Percentiles rank a stretch among this genome's conserved stretches.
Evolutionary conservation across 768 basidiomycete genomes (phyloP).

Genomic region (Roridomyces roridus): DNA sequence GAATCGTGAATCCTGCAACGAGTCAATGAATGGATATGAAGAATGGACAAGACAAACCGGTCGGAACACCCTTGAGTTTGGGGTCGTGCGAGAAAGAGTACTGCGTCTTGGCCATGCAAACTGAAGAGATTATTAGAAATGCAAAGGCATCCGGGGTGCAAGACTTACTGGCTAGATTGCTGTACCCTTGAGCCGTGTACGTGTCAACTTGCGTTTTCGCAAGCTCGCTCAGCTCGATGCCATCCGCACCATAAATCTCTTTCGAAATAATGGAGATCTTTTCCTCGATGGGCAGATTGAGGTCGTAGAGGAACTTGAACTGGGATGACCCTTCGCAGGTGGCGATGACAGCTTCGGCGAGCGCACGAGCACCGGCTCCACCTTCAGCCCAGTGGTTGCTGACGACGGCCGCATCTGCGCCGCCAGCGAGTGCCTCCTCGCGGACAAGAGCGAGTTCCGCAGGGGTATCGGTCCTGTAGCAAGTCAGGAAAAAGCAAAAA

Average conservation of each 20-base stretch:
- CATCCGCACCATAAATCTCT: constrained; percentile 94
- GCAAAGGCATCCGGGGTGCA: background rate
- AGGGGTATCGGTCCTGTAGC: constrained; percentile 78
- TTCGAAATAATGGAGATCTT: constrained; percentile 90
- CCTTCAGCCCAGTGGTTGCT: constrained; percentile 99
- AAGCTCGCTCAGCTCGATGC: constrained; percentile 83
- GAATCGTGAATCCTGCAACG: constrained; percentile 82
- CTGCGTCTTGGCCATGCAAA: constrained; percentile 98
- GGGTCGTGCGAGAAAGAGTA: constrained; percentile 98
- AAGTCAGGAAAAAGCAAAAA: background rate
- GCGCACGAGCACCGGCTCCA: constrained; percentile 85
- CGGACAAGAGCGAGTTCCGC: constrained; percentile 90
- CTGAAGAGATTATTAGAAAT: constrained; percentile 41
- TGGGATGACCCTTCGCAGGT: constrained; percentile 82
- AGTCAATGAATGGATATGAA: background rate
- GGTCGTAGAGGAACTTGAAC: constrained; percentile 95
- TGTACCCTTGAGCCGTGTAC: constrained; percentile 90
- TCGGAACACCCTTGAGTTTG: constrained; percentile 87
- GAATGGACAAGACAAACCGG: constrained; percentile 48
- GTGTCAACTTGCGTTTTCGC: constrained; percentile 87
- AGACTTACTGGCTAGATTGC: constrained; percentile 74
- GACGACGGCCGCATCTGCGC: constrained; percentile 94
- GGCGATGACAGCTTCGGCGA: constrained; percentile 91
- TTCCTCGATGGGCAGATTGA: constrained; percentile 80
- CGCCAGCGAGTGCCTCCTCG: constrained; percentile 78